Evolutionary conservation across 768 basidiomycete genomes (phyloP).

Genomic region (Amyloporia xantha): DNA sequence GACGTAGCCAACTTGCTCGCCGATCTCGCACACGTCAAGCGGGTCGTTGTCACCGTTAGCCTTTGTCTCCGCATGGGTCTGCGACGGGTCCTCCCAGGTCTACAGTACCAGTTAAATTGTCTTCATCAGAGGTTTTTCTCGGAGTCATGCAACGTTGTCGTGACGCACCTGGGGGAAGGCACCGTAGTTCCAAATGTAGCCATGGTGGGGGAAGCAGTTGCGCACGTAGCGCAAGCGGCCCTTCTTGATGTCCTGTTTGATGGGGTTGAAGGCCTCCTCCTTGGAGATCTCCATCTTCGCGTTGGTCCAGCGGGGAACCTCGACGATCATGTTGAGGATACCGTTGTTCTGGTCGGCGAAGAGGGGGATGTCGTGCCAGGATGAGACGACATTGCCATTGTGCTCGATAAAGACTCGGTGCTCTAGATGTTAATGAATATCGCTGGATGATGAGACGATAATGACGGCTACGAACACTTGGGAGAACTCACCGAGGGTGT

Average conservation of each 20-base stretch:
- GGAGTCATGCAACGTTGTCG: no score
- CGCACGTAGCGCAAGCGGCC: conserved; percentile 94
- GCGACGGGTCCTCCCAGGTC: conserved; percentile 97
- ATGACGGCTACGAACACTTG: conserved; percentile 3
- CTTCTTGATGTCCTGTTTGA: conserved; percentile 99
- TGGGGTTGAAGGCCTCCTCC: conserved; percentile 98
- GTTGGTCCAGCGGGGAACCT: conserved; percentile 99
- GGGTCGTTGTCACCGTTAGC: conserved; percentile 99
- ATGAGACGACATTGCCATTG: conserved; percentile 74
- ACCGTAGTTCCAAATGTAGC: conserved; percentile 99
- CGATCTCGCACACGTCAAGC: conserved; percentile 99
- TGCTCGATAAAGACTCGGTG: conserved; percentile 94
- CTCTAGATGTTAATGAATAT: no score
- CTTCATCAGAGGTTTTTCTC: neutral
- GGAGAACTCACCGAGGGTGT: conserved; percentile 76
- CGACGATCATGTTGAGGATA: conserved; percentile 98
- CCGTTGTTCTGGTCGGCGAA: conserved; percentile 94
- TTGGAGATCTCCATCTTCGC: conserved; percentile 99
- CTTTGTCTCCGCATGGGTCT: conserved; percentile 91
- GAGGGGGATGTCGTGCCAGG: conserved; percentile 96
- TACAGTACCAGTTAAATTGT: conserved; percentile 25
- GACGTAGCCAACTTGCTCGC: conserved; percentile 94
- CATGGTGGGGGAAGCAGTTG: conserved; percentile 99
- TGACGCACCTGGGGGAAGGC: conserved; percentile 88
- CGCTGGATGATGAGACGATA: conserved; percentile 6